Evolutionary conservation across 257 asterid genomes (phyloP).

Genomic region (Petunia secreta): DNA sequence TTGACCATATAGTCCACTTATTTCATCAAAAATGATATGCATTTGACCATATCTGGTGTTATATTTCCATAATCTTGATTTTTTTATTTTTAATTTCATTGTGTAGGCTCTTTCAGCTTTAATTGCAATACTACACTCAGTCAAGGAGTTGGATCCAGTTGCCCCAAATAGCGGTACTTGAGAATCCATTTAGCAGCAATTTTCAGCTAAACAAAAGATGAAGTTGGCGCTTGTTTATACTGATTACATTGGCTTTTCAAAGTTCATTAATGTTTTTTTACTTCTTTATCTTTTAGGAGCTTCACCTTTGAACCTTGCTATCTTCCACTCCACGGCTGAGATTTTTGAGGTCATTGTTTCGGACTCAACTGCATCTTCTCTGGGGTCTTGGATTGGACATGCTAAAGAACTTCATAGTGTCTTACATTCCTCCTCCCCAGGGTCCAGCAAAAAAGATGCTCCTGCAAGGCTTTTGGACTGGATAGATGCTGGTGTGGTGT

Average conservation of each 20-base stretch:
- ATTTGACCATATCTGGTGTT: constrained; percentile 25
- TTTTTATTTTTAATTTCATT: constrained; percentile 19
- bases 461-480: constrained; percentile 95
- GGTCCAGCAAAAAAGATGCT: constrained; percentile 87
- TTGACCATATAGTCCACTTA: not conserved
- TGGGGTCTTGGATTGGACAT: constrained; percentile 80
- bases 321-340: constrained; percentile 88
- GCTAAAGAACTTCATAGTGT: constrained; percentile 69
- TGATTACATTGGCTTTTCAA: not conserved
- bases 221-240: not conserved
- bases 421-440: constrained; percentile 69
- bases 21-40: not conserved
- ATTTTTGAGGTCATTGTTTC: constrained; percentile 83
- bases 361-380: constrained; percentile 85
- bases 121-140: constrained; percentile 74
- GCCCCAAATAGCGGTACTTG: constrained; percentile 55
- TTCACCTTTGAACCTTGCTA: constrained; percentile 77
- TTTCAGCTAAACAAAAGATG: not conserved
- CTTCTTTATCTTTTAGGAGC: constrained; percentile 55
- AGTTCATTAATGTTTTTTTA: not conserved
- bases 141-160: constrained; percentile 76
- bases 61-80: constrained; percentile 20
- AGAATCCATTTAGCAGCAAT: constrained; percentile 18
- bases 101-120: constrained; percentile 80
- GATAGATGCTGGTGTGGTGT: constrained; percentile 97